phyloP scores from a whole-genome alignment of 805 yeast genomes.

The Wickerhamomyces bovis region DNA sequence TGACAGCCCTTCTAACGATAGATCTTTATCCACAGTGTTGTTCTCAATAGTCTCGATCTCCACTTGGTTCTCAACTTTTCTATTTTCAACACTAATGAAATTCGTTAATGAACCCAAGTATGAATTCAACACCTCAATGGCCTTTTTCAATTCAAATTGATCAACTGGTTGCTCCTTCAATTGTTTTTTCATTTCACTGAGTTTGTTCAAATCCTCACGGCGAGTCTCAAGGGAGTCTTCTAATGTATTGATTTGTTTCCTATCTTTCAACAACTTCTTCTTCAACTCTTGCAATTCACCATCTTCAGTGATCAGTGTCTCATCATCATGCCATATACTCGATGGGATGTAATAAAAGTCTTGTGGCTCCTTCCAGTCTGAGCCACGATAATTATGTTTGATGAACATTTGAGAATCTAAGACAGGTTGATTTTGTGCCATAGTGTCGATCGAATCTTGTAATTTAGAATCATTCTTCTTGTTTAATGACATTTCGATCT shows the following conservation, averaged over 20 bases:
- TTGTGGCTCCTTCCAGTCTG: conserved; percentile 75
- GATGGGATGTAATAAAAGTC: conserved; percentile 86
- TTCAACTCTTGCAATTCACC: conserved; percentile 47
- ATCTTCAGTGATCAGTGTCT: conserved; percentile 52
- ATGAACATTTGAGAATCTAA: conserved; percentile 87
- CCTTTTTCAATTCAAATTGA: conserved; percentile 34
- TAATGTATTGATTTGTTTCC: conserved; percentile 23
- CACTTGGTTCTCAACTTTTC: conserved; percentile 72
- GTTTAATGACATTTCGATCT: conserved; percentile 52
- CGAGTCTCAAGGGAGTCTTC: conserved; percentile 27
- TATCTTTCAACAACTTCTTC: conserved; percentile 39
- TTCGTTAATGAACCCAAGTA: conserved; percentile 49
- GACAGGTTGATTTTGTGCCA: conserved; percentile 63
- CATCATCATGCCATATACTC: conserved; percentile 97
- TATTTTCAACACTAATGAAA: conserved; percentile 69
- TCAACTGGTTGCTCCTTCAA: conserved; percentile 38
- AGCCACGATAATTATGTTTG: conserved; percentile 61
- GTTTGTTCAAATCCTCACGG: conserved; percentile 25
- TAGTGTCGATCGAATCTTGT: conserved; percentile 45
- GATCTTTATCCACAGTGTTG: conserved; percentile 71
- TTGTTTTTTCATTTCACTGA: conserved; percentile 24
- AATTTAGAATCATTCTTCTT: conserved; percentile 39
- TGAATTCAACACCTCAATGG: conserved; percentile 39
- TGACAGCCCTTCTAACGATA: conserved; percentile 48
- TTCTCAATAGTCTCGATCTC: conserved; percentile 86